Base-by-base conservation (phyloP, 257 asterid genomes). In the Nicotiana paniculata region DNA sequence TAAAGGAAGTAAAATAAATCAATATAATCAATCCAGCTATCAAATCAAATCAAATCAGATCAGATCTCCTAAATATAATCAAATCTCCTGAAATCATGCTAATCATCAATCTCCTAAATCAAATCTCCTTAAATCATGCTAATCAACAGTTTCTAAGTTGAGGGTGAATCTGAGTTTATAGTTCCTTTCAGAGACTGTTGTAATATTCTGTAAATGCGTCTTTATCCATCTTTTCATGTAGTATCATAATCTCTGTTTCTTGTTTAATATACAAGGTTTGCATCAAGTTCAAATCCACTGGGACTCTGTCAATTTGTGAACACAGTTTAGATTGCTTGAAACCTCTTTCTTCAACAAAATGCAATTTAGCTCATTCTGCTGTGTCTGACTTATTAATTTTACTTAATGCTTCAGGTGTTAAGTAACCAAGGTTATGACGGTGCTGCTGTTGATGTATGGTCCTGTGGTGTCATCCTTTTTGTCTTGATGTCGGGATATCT, bases 361-460 rank as follows among this genome's bases (percentile, higher is more conserved):
- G 66, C 66, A 61, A 21, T 61, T 61, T 9, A 21, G 32, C 32
- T 21, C 5, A 28, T 21, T 21, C 66, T 61, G 15, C 32, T 61
- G 15, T 57, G 21, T 28, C 28, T 61, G 66, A 61, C 66, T 21
- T 61, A 61, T 21, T 61, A n/a, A 11, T 61, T 61, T 61, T 8
- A 17, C 43, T 77, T 51, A 54, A 51, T 37, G 21, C 83, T 82
- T 66, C 81, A 95, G 98, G 98, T 95, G 82, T 83, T 95, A 85
- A 88, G 98, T 85, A 51, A 86, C 85, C 89, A 66, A 57, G 98
- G 99, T 81, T 95, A 95, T 87, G 97, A 95, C 82, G 99, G 99
- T 86, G 97, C 97, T 83, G 95, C 97, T 70, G 97, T 97, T 90
- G 99, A 93, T 90, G 82, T 95, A 59, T 93, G 97, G 99, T 95